phyloP scores from a whole-genome alignment of 495 filamentous ascomycete genomes.

The Penicillium canariense region DNA sequence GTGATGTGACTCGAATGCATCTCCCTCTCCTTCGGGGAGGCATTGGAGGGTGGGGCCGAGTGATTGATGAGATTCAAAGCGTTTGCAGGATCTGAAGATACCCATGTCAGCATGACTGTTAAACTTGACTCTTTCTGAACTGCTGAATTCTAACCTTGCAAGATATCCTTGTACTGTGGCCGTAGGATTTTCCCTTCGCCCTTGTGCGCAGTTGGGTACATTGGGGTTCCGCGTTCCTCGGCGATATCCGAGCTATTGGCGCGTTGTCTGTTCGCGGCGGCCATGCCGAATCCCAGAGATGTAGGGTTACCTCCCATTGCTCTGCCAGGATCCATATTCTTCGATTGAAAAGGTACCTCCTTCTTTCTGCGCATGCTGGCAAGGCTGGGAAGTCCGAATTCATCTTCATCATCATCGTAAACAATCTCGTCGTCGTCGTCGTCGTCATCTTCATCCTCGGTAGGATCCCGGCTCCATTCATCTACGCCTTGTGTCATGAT shows the following conservation, averaged over 20 bases:
- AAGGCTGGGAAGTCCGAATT: constrained; percentile 89
- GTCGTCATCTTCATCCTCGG: constrained; percentile 48
- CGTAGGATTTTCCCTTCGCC: constrained; percentile 90
- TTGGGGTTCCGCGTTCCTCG: constrained; percentile 80
- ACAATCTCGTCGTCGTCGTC: constrained; percentile 67
- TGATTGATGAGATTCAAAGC: constrained; percentile 92
- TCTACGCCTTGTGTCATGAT: constrained; percentile 72
- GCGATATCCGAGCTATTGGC: constrained; percentile 89
- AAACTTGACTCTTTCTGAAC: not conserved
- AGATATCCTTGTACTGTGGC: constrained; percentile 95
- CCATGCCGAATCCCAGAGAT: constrained; percentile 33
- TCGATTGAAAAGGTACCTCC: constrained; percentile 43
- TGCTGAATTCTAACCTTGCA: constrained; percentile 58
- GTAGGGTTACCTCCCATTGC: constrained; percentile 24
- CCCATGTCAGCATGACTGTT: constrained; percentile 9
- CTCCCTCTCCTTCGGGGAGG: constrained; percentile 80
- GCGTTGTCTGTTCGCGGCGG: constrained; percentile 37
- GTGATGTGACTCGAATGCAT: constrained; percentile 83
- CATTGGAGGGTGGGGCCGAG: constrained; percentile 69
- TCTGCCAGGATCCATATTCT: constrained; percentile 46
- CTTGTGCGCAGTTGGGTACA: constrained; percentile 84
- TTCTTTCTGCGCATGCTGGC: constrained; percentile 79
- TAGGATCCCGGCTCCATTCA: constrained; percentile 69
- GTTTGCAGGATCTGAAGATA: constrained; percentile 77
- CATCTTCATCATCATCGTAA: constrained; percentile 86